Conservation (phyloP, 345 rosid genomes). For the Excoecaria agallocha region DNA sequence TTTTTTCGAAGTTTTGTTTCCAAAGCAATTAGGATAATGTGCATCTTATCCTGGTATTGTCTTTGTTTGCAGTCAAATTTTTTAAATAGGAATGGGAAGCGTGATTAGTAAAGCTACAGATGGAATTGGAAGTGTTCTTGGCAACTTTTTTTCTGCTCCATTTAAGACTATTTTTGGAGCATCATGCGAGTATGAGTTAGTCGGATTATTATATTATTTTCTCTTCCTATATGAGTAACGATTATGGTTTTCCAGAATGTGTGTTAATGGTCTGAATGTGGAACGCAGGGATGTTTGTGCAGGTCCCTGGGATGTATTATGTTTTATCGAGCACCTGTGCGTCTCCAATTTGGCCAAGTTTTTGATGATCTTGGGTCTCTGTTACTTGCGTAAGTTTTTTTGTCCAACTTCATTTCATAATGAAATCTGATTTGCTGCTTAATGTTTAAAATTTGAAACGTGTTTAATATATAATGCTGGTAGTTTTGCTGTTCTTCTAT, state of each 20-base stretch:
- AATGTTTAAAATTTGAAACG: not conserved
- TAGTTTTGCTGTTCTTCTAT: slow-evolving; percentile 68
- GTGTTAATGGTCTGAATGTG: not conserved
- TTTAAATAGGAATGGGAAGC: slow-evolving; percentile 12
- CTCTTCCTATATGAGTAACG: not conserved
- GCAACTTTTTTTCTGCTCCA: slow-evolving; percentile 54
- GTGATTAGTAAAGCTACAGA: slow-evolving; percentile 49
- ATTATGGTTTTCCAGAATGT: not conserved
- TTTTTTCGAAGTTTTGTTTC: too few species aligned
- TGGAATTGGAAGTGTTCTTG: slow-evolving; percentile 50
- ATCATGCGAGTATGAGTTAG: slow-evolving; percentile 48
- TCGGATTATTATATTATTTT: not conserved
- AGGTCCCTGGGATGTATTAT: slow-evolving; percentile 66
- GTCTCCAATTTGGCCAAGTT: slow-evolving; percentile 58
- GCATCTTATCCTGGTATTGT: too few species aligned
- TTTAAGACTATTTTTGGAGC: slow-evolving; percentile 53
- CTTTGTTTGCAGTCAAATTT: too few species aligned
- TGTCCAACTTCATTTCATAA: not conserved
- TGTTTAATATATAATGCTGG: not conserved
- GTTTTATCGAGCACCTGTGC: slow-evolving; percentile 78
- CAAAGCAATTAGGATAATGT: too few species aligned
- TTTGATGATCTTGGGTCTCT: slow-evolving; percentile 51
- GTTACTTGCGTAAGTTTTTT: slow-evolving; percentile 47
- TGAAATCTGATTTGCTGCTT: too few species aligned
- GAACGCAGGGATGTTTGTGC: slow-evolving; percentile 58